Conservation (phyloP, 2,329 filamentous ascomycete genomes). For the Arthrinium puccinioides region DNA sequence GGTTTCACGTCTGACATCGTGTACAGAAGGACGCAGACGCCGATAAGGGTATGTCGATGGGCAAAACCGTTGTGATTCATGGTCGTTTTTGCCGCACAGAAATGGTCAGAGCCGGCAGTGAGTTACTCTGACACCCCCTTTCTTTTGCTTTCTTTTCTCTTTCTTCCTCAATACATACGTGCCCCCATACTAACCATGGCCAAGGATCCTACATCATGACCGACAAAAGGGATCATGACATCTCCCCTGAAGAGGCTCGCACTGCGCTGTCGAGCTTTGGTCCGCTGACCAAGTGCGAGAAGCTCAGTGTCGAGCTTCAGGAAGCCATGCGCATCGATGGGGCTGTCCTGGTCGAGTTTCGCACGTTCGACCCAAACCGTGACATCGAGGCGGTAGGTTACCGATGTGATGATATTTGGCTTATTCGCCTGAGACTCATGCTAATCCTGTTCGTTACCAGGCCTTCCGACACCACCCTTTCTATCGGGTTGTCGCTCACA, state of each 20-base stretch:
- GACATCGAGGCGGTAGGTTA: constrained; percentile 41
- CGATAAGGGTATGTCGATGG: constrained; percentile 36
- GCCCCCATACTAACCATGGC: constrained; percentile 18
- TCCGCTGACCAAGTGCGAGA: constrained; percentile 30
- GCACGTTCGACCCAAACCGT: constrained; percentile 41
- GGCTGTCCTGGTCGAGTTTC: constrained; percentile 39
- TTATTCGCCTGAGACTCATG: too few relatives aligned
- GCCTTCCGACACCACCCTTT: constrained; percentile 25
- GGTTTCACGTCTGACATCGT: constrained; percentile 17
- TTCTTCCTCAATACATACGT: background rate
- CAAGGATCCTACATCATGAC: constrained; percentile 44
- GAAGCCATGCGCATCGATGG: constrained; percentile 25
- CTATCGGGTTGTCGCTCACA: constrained; percentile 23
- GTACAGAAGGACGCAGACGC: constrained; percentile 42
- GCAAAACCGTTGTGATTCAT: constrained; percentile 40
- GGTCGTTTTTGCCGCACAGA: constrained; percentile 54
- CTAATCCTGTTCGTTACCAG: constrained; percentile 11
- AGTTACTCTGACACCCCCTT: constrained; percentile 20
- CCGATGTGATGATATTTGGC: too few relatives aligned
- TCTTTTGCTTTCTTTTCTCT: background rate
- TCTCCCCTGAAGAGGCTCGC: constrained; percentile 36
- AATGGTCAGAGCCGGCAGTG: constrained; percentile 51
- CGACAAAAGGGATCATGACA: constrained; percentile 25
- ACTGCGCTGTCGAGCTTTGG: constrained; percentile 36
- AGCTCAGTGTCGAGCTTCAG: constrained; percentile 25